Conservation (phyloP, 2,329 filamentous ascomycete genomes). For the Pyrenophora teres region DNA sequence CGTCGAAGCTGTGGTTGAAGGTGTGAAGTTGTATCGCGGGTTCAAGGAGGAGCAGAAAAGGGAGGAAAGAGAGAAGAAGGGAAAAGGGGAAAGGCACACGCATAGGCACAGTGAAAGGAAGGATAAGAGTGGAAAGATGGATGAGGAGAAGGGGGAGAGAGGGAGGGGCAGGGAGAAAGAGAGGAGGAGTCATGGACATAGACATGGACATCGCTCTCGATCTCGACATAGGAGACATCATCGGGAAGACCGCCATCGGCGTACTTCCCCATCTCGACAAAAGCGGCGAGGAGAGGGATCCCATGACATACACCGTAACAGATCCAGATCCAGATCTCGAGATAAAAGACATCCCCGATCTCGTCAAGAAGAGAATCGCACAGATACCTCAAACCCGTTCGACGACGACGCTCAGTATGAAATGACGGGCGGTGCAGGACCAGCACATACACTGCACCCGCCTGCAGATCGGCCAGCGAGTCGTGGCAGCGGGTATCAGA, state of each 20-base stretch:
- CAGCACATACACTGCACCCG: neutral
- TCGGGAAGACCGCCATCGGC: neutral
- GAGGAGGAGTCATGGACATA: neutral
- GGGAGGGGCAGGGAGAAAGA: neutral
- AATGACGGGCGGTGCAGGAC: constrained; percentile 10
- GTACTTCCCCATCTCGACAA: neutral
- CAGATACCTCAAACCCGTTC: neutral
- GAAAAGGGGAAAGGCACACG: neutral
- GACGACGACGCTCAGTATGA: neutral
- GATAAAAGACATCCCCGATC: neutral
- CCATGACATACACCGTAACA: neutral
- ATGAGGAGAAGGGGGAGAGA: neutral
- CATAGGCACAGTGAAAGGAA: neutral
- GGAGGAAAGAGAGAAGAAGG: constrained; percentile 4
- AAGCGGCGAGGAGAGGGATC: neutral
- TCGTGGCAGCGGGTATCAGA: constrained; percentile 1
- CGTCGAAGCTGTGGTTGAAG: constrained; percentile 28
- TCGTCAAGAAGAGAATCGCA: neutral
- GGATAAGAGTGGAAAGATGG: constrained; percentile 2
- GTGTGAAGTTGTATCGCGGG: constrained; percentile 22
- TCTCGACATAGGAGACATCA: neutral
- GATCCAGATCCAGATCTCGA: neutral
- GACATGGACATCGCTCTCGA: neutral
- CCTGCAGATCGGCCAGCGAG: neutral
- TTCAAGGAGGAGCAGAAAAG: constrained; percentile 15